Evolutionary conservation across 148 eudicot species (phyloP).

Genomic region (Dianthus caryophyllus): DNA sequence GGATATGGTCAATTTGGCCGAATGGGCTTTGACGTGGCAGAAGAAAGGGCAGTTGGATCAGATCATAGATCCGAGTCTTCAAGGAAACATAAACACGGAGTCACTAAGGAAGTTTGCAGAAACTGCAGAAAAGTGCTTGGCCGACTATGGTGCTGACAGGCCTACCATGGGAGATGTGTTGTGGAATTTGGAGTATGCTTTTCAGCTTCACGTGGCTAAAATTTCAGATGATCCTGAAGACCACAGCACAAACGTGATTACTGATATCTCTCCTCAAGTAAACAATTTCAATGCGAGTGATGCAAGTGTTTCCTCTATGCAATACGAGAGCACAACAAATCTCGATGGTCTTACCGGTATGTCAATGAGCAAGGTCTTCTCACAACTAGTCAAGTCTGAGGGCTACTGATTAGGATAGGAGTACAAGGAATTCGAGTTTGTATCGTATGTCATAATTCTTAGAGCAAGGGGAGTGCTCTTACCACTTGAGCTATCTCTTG

Average conservation of each 20-base stretch:
- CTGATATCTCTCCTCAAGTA: constrained; percentile 24
- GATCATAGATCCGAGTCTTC: constrained; percentile 23
- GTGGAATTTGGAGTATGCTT: constrained; percentile 29
- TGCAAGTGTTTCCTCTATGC: constrained; percentile 15
- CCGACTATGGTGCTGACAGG: constrained; percentile 29
- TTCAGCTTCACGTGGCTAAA: constrained; percentile 26
- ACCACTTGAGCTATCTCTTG: too few relatives aligned
- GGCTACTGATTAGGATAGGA: constrained; percentile 17
- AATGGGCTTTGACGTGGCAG: constrained; percentile 36
- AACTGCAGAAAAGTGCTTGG: constrained; percentile 29
- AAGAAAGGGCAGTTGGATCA: constrained; percentile 29
- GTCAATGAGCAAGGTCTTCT: constrained; percentile 29
- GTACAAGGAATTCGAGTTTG: too few relatives aligned
- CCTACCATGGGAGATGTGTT: constrained; percentile 29
- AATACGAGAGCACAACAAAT: constrained; percentile 18
- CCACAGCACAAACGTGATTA: constrained; percentile 26
- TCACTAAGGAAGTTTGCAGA: constrained; percentile 28
- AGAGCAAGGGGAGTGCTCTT: neutral
- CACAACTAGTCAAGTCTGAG: constrained; percentile 27
- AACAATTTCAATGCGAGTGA: constrained; percentile 19
- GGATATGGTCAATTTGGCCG: constrained; percentile 36
- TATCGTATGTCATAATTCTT: neutral
- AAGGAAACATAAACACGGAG: constrained; percentile 25
- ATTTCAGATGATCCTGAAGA: constrained; percentile 29
- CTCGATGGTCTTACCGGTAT: constrained; percentile 29